Percentiles rank a stretch among this genome's conserved stretches.
Evolutionary conservation across 73 alveolate species (phyloP).

Genomic region (Symbiodinium pilosum): DNA sequence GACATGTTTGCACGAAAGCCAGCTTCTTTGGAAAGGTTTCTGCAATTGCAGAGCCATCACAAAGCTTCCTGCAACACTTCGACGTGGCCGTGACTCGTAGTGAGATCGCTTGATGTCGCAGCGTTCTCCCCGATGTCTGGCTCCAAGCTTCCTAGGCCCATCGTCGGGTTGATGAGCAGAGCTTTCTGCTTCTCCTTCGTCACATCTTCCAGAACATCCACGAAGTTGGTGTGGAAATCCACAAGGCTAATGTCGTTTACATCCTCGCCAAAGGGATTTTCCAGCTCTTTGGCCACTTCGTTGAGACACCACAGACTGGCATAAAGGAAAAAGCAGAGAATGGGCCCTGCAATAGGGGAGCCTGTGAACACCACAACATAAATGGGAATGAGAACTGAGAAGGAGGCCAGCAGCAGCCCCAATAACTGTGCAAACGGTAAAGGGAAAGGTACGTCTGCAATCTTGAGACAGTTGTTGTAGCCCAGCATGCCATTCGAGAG

Average conservation of each 20-base stretch:
- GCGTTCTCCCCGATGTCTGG: not conserved
- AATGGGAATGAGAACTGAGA: not conserved
- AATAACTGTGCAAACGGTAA: slow-evolving; percentile 24
- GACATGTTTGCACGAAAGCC: no score
- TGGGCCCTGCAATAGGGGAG: slow-evolving; percentile 34
- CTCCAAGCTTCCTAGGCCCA: not conserved
- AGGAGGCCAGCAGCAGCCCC: not conserved
- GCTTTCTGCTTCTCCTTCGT: not conserved
- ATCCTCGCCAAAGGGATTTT: slow-evolving; percentile 87
- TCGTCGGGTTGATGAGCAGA: not conserved
- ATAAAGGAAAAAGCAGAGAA: slow-evolving; percentile 66
- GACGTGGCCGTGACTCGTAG: not conserved
- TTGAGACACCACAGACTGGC: slow-evolving; percentile 91
- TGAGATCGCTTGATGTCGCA: not conserved
- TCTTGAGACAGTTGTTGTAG: slow-evolving; percentile 7
- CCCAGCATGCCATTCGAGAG: slow-evolving; percentile 37
- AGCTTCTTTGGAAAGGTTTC: no score
- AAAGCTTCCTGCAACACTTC: not conserved
- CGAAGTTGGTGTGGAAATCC: not conserved
- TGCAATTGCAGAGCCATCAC: not conserved
- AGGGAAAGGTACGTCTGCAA: slow-evolving; percentile 27
- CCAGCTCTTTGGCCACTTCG: slow-evolving; percentile 94
- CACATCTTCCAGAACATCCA: not conserved
- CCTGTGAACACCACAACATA: slow-evolving; percentile 73
- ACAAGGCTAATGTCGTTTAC: slow-evolving; percentile 8